Conservation (phyloP, 2,329 filamentous ascomycete species). For the Phaeosphaeria sp. region DNA sequence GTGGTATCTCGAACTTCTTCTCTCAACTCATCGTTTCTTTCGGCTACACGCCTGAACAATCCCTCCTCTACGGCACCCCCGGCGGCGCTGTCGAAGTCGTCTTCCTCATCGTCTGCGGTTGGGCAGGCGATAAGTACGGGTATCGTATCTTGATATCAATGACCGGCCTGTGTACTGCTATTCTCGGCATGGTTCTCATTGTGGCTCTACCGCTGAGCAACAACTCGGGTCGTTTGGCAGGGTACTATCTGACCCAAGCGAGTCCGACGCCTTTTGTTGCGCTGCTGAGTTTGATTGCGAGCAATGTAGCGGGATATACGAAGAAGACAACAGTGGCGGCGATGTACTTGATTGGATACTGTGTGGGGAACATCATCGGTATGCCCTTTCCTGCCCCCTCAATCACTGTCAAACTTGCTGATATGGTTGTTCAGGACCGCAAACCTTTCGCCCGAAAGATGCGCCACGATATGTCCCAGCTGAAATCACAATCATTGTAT, state of each 20-base stretch:
- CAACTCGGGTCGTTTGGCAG: constrained; percentile 64
- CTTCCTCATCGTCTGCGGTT: constrained; percentile 62
- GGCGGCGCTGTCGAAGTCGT: constrained; percentile 71
- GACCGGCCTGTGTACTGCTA: constrained; percentile 58
- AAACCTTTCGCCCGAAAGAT: constrained; percentile 36
- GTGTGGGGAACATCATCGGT: constrained; percentile 49
- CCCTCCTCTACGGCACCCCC: constrained; percentile 69
- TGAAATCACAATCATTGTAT: constrained; percentile 68
- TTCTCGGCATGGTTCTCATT: constrained; percentile 70
- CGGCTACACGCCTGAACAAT: constrained; percentile 68
- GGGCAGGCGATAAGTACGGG: constrained; percentile 61
- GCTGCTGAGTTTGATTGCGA: constrained; percentile 67
- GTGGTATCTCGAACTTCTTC: constrained; percentile 67
- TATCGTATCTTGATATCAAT: constrained; percentile 65
- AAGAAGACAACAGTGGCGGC: constrained; percentile 66
- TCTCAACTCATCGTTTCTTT: constrained; percentile 67
- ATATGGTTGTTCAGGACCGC: constrained; percentile 48
- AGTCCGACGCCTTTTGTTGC: constrained; percentile 68
- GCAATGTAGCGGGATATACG: constrained; percentile 66
- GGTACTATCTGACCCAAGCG: constrained; percentile 70
- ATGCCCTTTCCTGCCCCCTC: neutral
- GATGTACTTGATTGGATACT: constrained; percentile 54
- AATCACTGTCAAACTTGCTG: neutral
- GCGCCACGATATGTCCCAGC: constrained; percentile 65
- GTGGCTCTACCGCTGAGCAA: constrained; percentile 66